Percentiles rank a stretch among this genome's conserved stretches.
phyloP scores from a whole-genome alignment of 2,329 filamentous ascomycete species.

The Paecilomyces variotii region DNA sequence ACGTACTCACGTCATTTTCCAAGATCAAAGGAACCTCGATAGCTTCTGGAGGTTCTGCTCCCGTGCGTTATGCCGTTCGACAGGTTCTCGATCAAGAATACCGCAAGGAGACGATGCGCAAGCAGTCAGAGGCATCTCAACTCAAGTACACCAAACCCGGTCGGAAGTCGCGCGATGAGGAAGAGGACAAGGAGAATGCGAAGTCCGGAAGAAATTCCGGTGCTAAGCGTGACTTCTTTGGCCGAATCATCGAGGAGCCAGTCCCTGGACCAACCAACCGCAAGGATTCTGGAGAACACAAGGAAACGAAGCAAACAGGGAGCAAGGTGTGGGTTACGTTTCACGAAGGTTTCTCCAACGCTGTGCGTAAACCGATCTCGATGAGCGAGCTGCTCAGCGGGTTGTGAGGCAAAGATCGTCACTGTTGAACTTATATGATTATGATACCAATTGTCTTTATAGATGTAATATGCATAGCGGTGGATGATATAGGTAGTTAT shows the following conservation, averaged over 20 bases:
- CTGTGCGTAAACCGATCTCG: slow-evolving; percentile 79
- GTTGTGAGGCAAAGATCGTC: slow-evolving; percentile 14
- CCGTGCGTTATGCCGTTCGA: slow-evolving; percentile 83
- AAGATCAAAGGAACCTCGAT: slow-evolving; percentile 35
- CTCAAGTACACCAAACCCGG: slow-evolving; percentile 29
- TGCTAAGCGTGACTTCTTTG: slow-evolving; percentile 78
- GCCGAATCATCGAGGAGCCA: slow-evolving; percentile 52
- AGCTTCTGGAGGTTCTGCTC: slow-evolving; percentile 51
- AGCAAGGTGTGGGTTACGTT: slow-evolving; percentile 77
- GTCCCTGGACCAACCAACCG: slow-evolving; percentile 25
- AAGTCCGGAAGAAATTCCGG: slow-evolving; percentile 24
- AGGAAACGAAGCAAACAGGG: slow-evolving; percentile 31
- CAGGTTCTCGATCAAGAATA: slow-evolving; percentile 92
- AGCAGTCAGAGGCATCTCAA: slow-evolving; percentile 60
- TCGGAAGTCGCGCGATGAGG: slow-evolving; percentile 14
- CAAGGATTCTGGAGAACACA: slow-evolving; percentile 26
- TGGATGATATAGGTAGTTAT: neutral
- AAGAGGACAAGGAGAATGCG: slow-evolving; percentile 25
- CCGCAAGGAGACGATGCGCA: slow-evolving; percentile 59
- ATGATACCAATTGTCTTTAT: neutral
- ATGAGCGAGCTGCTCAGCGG: slow-evolving; percentile 64
- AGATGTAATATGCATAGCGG: neutral
- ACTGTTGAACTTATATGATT: neutral
- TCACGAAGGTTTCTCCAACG: slow-evolving; percentile 87
- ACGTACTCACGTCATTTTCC: slow-evolving; percentile 62